phyloP scores from a whole-genome alignment of 306 rosid genomes.

The Hippophae gyantsensis region DNA sequence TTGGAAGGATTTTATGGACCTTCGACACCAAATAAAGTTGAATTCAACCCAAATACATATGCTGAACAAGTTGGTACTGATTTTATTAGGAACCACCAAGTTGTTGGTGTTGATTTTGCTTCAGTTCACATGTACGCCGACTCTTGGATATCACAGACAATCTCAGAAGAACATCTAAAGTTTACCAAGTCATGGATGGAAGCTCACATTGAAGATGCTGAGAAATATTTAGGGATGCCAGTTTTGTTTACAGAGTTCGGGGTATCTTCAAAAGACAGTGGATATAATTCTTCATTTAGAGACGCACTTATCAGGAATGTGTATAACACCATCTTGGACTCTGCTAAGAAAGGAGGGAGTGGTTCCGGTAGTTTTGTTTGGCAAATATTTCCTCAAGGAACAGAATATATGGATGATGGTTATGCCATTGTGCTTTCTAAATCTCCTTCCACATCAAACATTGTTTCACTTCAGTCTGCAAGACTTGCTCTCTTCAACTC shows the following conservation, averaged over 20 bases:
- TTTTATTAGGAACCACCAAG: conserved; percentile 86
- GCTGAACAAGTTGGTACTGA: conserved; percentile 94
- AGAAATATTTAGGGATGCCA: conserved; percentile 72
- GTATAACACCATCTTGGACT: conserved; percentile 43
- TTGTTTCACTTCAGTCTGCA: conserved; percentile 53
- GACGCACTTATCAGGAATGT: conserved; percentile 45
- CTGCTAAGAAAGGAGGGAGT: conserved; percentile 74
- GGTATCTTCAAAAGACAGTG: conserved; percentile 67
- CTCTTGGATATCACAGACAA: conserved; percentile 68
- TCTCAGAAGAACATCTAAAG: conserved; percentile 56
- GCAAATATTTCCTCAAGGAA: conserved; percentile 82
- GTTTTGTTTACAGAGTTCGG: conserved; percentile 81
- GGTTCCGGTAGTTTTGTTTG: conserved; percentile 82
- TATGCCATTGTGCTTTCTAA: conserved; percentile 65
- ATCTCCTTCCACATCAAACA: conserved; percentile 49
- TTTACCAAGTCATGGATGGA: conserved; percentile 88
- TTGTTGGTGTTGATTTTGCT: conserved; percentile 84
- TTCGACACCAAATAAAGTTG: conserved; percentile 66
- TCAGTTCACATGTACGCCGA: conserved; percentile 89
- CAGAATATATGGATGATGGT: conserved; percentile 87
- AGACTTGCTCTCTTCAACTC: conserved; percentile 55
- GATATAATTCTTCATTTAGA: conserved; percentile 66
- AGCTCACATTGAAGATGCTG: conserved; percentile 92
- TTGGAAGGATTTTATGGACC: conserved; percentile 93
- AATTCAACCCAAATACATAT: conserved; percentile 73